Evolutionary conservation across 345 rosid species (phyloP).

Genomic region (Populus tremula): DNA sequence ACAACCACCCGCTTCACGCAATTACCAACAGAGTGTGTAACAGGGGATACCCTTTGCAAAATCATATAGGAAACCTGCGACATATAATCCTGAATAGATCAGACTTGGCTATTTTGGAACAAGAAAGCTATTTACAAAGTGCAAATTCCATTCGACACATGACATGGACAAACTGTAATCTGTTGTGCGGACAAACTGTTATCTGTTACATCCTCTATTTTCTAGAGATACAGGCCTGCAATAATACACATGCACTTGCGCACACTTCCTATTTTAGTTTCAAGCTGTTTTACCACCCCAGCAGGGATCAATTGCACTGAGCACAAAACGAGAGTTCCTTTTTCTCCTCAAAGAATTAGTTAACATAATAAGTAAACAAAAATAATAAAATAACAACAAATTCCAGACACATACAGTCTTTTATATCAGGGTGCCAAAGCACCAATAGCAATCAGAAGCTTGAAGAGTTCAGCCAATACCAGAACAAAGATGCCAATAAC

Average conservation of each 20-base stretch:
- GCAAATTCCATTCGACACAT: neutral
- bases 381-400: neutral
- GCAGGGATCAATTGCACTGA: neutral
- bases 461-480: neutral
- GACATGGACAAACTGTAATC: neutral
- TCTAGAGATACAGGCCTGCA: neutral
- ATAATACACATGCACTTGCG: neutral
- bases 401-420: neutral
- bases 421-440: neutral
- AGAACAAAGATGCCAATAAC: neutral
- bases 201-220: neutral
- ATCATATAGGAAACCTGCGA: constrained; percentile 95
- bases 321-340: neutral
- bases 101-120: neutral
- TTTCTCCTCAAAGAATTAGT: neutral
- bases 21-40: constrained; percentile 95
- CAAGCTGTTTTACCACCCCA: neutral
- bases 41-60: constrained; percentile 92
- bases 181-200: neutral
- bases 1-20: constrained; percentile 99
- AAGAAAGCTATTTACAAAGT: neutral
- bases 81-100: neutral
- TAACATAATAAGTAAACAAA: neutral
- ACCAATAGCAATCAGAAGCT: neutral
- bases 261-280: neutral